These are phyloP conservation scores for Tetrapisispora phaffii DNA, from an alignment of 805 yeast species.

Conservation along the genomic window DNA sequence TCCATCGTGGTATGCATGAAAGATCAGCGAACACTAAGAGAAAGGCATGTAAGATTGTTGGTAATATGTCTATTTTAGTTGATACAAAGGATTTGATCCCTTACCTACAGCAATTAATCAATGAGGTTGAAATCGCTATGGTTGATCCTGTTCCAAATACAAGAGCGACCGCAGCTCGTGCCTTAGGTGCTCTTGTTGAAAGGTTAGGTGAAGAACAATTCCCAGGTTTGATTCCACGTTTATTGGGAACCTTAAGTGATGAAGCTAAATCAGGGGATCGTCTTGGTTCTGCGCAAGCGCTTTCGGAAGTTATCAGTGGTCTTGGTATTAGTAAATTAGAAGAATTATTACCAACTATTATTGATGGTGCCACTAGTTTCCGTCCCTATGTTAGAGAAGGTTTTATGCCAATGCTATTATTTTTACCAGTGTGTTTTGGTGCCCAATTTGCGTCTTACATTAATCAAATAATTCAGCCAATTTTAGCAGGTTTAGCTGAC, in stretches of 20 bases:
- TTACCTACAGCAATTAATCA: constrained; percentile 65
- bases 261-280: constrained; percentile 78
- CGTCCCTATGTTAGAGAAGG: constrained; percentile 78
- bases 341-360: constrained; percentile 72
- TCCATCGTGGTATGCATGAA: constrained; percentile 90
- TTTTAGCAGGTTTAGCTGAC: constrained; percentile 86
- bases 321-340: constrained; percentile 81
- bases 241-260: constrained; percentile 67
- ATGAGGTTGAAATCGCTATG: constrained; percentile 86
- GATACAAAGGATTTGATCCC: constrained; percentile 80
- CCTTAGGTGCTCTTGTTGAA: constrained; percentile 91
- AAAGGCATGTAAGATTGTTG: constrained; percentile 95
- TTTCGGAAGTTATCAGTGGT: constrained; percentile 89
- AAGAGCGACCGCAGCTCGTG: constrained; percentile 94
- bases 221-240: constrained; percentile 81
- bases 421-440: constrained; percentile 91
- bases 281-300: constrained; percentile 93
- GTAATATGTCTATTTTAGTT: constrained; percentile 94
- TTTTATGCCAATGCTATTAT: constrained; percentile 78
- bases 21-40: constrained; percentile 88
- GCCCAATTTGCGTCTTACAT: constrained; percentile 84
- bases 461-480: constrained; percentile 78
- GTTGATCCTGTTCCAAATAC: constrained; percentile 98
- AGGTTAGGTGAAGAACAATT: constrained; percentile 92
- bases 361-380: constrained; percentile 58